phyloP scores from a whole-genome alignment of 345 rosid genomes.

The Jatropha curcas region DNA sequence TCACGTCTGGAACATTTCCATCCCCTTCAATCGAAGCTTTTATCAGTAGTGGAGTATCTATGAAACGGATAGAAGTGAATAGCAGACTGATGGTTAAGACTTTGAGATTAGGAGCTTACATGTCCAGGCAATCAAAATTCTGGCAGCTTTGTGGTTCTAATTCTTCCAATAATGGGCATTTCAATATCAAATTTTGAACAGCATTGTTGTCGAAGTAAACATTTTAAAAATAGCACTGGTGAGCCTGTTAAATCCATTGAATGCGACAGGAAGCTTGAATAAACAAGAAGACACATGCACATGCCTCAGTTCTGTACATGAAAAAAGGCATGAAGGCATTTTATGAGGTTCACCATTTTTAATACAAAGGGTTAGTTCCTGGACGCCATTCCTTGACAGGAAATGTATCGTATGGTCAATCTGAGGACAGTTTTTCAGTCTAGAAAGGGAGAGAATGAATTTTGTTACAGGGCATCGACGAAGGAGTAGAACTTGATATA shows the following conservation, averaged over 20 bases:
- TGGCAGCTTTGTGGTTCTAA: too few relatives aligned
- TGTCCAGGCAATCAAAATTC: too few relatives aligned
- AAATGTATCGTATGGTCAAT: conserved; percentile 6
- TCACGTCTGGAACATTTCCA: too few relatives aligned
- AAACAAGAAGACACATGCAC: background rate
- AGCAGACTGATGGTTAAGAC: too few relatives aligned
- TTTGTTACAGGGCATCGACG: background rate
- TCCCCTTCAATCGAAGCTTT: too few relatives aligned
- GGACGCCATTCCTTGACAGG: background rate
- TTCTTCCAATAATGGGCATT: background rate
- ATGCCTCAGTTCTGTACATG: background rate
- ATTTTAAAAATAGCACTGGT: background rate
- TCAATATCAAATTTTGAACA: background rate
- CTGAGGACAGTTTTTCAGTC: conserved; percentile 4
- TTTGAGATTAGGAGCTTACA: too few relatives aligned
- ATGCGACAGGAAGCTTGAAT: background rate
- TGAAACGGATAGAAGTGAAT: too few relatives aligned
- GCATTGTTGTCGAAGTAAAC: background rate
- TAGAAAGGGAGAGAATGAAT: background rate
- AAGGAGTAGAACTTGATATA: too few relatives aligned
- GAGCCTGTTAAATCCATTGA: conserved; percentile 9
- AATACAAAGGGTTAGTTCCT: background rate
- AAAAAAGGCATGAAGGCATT: conserved; percentile 7
- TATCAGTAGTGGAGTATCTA: too few relatives aligned
- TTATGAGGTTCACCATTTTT: background rate